These are phyloP conservation scores for Vaccinium macrocarpon DNA, from an alignment of 148 eudicot genomes.

Conservation along the genomic window DNA sequence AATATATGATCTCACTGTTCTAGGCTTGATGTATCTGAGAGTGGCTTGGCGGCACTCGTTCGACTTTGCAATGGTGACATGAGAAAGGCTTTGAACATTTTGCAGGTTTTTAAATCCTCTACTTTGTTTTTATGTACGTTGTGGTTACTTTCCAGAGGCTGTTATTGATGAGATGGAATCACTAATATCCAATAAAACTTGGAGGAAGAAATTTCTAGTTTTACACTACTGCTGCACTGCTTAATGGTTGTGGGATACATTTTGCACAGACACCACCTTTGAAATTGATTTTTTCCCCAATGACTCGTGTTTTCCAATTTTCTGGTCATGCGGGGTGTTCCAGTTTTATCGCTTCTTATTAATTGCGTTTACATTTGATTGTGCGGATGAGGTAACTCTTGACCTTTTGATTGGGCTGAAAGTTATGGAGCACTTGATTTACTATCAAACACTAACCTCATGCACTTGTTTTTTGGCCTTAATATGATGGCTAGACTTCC, in stretches of 20 bases:
- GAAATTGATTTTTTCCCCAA: background rate
- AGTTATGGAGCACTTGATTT: no score
- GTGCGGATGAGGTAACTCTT: no score
- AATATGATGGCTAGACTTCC: no score
- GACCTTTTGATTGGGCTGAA: background rate
- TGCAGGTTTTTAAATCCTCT: conserved; percentile 54
- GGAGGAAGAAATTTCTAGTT: background rate
- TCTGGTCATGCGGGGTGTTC: background rate
- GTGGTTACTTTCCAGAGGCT: background rate
- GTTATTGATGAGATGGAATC: no score
- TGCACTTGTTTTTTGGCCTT: no score
- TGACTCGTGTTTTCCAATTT: background rate
- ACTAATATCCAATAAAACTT: no score
- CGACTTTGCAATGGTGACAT: conserved; percentile 94
- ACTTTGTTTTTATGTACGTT: background rate
- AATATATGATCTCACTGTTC: conserved; percentile 7
- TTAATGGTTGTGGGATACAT: background rate
- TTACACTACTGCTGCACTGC: background rate
- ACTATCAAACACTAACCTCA: no score
- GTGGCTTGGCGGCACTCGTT: conserved; percentile 81
- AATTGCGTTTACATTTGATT: no score
- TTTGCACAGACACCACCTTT: background rate
- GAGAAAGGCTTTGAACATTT: conserved; percentile 92
- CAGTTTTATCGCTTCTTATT: background rate
- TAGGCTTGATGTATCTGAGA: conserved; percentile 86